Percentiles rank a stretch among this genome's conserved stretches.
These are phyloP conservation scores for Arthrobotrys pseudoclavata DNA, from an alignment of 2,329 filamentous ascomycete genomes.

Conservation along the genomic window DNA sequence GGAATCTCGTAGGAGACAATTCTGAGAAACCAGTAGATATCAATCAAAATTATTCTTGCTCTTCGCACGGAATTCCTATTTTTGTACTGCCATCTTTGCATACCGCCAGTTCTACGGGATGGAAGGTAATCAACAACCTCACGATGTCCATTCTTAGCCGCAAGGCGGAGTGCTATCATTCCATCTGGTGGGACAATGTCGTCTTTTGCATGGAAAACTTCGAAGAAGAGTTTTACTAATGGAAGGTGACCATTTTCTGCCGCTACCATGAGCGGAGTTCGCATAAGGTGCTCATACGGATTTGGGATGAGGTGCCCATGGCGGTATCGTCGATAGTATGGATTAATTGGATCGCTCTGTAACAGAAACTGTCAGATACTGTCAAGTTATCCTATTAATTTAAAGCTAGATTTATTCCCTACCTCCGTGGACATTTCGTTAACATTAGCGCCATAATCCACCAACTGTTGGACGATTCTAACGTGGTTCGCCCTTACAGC, in stretches of 20 bases:
- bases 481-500: slow-evolving; percentile 53
- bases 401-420: neutral
- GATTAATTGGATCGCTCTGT: slow-evolving; percentile 19
- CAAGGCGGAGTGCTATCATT: slow-evolving; percentile 52
- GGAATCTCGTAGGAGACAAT: slow-evolving; percentile 42
- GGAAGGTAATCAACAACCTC: slow-evolving; percentile 57
- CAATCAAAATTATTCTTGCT: slow-evolving; percentile 6
- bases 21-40: slow-evolving; percentile 37
- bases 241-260: slow-evolving; percentile 57
- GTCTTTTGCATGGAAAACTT: slow-evolving; percentile 56
- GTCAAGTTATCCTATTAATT: neutral
- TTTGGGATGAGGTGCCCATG: slow-evolving; percentile 19
- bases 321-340: slow-evolving; percentile 27
- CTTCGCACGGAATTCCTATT: slow-evolving; percentile 35
- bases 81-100: slow-evolving; percentile 52
- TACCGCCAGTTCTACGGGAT: slow-evolving; percentile 44
- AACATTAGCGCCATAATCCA: slow-evolving; percentile 56
- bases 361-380: slow-evolving; percentile 9
- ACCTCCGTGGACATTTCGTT: slow-evolving; percentile 49
- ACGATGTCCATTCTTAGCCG: slow-evolving; percentile 45
- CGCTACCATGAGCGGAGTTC: slow-evolving; percentile 55
- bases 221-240: slow-evolving; percentile 54
- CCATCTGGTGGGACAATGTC: slow-evolving; percentile 55
- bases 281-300: slow-evolving; percentile 13
- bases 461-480: slow-evolving; percentile 54